These are phyloP conservation scores for Diplodia scrobiculata DNA, from an alignment of 2,329 filamentous ascomycete species.

Conservation along the genomic window DNA sequence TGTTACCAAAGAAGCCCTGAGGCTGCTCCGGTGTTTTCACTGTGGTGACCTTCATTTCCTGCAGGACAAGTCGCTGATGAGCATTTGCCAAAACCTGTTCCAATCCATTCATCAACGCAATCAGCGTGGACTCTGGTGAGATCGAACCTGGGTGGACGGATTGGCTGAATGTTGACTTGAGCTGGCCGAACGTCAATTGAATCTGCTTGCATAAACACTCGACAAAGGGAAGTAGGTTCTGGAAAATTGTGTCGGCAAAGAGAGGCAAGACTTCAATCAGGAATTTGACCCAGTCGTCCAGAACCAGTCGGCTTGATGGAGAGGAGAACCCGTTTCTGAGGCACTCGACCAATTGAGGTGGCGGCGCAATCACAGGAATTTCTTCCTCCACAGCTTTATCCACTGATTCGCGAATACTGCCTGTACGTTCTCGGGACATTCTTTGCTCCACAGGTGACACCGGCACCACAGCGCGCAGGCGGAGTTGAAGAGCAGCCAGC, in stretches of 20 bases:
- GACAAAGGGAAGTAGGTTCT: slow-evolving; percentile 85
- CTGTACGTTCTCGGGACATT: slow-evolving; percentile 20
- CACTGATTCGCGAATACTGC: slow-evolving; percentile 43
- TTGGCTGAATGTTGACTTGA: slow-evolving; percentile 65
- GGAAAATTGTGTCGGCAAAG: slow-evolving; percentile 82
- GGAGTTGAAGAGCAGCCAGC: slow-evolving; percentile 70
- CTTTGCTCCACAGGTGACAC: slow-evolving; percentile 1
- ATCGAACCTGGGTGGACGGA: slow-evolving; percentile 38
- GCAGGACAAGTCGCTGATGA: slow-evolving; percentile 76
- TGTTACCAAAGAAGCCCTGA: slow-evolving; percentile 88
- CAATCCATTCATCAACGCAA: slow-evolving; percentile 86
- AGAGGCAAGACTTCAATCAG: slow-evolving; percentile 80
- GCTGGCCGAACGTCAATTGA: slow-evolving; percentile 67
- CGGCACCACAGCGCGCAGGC: slow-evolving; percentile 30
- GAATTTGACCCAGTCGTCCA: slow-evolving; percentile 91
- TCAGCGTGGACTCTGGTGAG: slow-evolving; percentile 70
- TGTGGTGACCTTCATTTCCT: slow-evolving; percentile 69
- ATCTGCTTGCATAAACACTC: slow-evolving; percentile 86
- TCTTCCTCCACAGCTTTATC: slow-evolving; percentile 40
- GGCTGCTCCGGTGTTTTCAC: slow-evolving; percentile 79
- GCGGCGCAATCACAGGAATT: slow-evolving; percentile 52
- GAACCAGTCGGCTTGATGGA: slow-evolving; percentile 68
- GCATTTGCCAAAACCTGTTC: slow-evolving; percentile 86
- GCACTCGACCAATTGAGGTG: slow-evolving; percentile 77
- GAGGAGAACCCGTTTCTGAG: slow-evolving; percentile 80